Evolutionary conservation across 2,329 filamentous ascomycete genomes (phyloP).

Genomic region (Cladophialophora exuberans): DNA sequence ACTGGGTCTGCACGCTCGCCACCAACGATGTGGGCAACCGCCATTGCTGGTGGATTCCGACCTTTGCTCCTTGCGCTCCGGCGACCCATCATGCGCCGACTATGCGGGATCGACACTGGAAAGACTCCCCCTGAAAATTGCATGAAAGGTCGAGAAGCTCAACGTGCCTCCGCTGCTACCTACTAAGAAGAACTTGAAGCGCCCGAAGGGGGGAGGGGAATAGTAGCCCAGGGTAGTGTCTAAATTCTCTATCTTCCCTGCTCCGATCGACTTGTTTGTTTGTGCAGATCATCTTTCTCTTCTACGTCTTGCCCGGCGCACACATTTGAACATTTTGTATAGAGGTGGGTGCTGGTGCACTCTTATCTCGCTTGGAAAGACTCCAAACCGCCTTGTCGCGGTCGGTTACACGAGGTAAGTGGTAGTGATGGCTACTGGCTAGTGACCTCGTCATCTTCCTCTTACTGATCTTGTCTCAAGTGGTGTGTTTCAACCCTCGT

Average conservation of each 20-base stretch:
- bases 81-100: neutral
- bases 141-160: slow-evolving; percentile 8
- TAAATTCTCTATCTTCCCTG: slow-evolving; percentile 15
- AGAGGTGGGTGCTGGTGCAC: slow-evolving; percentile 2
- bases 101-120: slow-evolving; percentile 7
- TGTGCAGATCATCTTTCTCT: slow-evolving; percentile 21
- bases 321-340: neutral
- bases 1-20: neutral
- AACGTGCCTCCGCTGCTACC: neutral
- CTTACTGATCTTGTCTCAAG: slow-evolving; percentile 30
- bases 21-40: slow-evolving; percentile 14
- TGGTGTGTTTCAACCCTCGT: slow-evolving; percentile 23
- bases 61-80: too few species aligned
- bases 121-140: slow-evolving; percentile 10
- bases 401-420: slow-evolving; percentile 19
- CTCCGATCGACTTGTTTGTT: slow-evolving; percentile 16
- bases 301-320: slow-evolving; percentile 8
- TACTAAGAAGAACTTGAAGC: slow-evolving; percentile 10
- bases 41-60: neutral
- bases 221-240: neutral
- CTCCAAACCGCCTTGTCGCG: slow-evolving; percentile 16
- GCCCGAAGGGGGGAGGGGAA: slow-evolving; percentile 9
- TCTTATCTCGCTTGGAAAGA: slow-evolving; percentile 11
- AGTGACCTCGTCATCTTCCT: slow-evolving; percentile 16
- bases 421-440: neutral